Base-by-base conservation (phyloP, 345 rosid species). In the Turnera subulata region DNA sequence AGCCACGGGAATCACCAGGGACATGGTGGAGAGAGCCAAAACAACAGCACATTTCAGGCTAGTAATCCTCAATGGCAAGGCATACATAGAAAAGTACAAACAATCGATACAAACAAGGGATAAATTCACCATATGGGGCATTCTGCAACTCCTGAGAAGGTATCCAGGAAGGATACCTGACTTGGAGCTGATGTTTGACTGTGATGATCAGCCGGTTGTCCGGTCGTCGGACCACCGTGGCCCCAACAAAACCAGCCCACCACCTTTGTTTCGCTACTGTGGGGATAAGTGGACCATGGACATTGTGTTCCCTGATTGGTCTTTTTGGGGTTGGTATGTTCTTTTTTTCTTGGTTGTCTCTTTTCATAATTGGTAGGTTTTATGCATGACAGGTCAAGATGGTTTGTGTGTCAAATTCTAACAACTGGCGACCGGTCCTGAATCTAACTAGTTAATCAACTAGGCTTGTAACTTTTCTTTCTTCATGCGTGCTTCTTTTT, bases 21-120 rank as follows among this genome's bases (percentile, higher is more conserved):
- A 80, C 40, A 79, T 78, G 79, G 24, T 86, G 23, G 75, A 84
- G 53, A 50, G 64, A 63, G 86, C 82, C 0, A 63, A 69, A 6
- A 77, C 18, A 42, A 79, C 75, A 3, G 92, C 92, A 2, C 81
- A 82, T 66, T 80, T 89, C 53, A 69, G 86, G 53, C 76, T 84
- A 2, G 73, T 81, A 39, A 72, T 90, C 44, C 58, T 81, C 7
- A 20, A 80, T 6, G 90, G 97, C 18, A 82, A 62, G 55, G 92
- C 67, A 46, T 83, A 83, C 51, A 64, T 78, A 33, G 78, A 86
- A 64, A 81, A 70, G 63, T 89, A 80, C 48, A 73, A 58, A 67
- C 40, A 75, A 48, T 52, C 84, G 0, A 59, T 75, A 21, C 85
- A 76, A 58, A 80, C 82, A 0, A 68, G 95, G 59, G 92, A 82